A percentile compares a stretch with the other conserved stretches of the same genome.
These are phyloP conservation scores for Candida tetrigidarum DNA, from an alignment of 1,139 yeast species.

Conservation along the genomic window DNA sequence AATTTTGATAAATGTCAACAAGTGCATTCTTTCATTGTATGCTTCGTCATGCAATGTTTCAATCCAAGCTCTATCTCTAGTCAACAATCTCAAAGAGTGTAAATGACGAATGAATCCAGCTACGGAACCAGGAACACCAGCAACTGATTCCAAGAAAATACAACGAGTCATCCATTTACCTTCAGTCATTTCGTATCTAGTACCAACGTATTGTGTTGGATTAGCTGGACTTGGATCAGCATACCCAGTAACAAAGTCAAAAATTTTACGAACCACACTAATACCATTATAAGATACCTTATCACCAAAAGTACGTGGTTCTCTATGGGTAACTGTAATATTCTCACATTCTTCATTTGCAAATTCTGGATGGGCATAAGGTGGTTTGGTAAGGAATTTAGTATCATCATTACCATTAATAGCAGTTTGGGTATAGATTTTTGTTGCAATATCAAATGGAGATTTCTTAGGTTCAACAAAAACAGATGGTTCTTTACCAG, in stretches of 20 bases:
- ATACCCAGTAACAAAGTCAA: conserved; percentile 72
- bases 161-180: conserved; percentile 70
- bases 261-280: conserved; percentile 47
- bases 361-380: conserved; percentile 63
- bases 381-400: conserved; percentile 44
- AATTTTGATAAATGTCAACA: conserved; percentile 68
- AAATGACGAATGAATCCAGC: conserved; percentile 73
- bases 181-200: conserved; percentile 60
- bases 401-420: conserved; percentile 30
- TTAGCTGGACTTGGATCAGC: conserved; percentile 48
- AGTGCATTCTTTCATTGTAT: conserved; percentile 79
- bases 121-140: conserved; percentile 82
- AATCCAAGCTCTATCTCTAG: conserved; percentile 77
- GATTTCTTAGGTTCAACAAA: neutral
- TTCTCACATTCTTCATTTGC: conserved; percentile 48
- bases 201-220: conserved; percentile 39
- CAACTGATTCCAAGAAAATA: conserved; percentile 72
- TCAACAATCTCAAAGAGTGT: conserved; percentile 60
- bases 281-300: conserved; percentile 54
- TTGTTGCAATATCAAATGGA: conserved; percentile 31
- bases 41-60: conserved; percentile 79
- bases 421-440: conserved; percentile 27
- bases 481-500: neutral
- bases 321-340: conserved; percentile 56
- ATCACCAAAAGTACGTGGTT: conserved; percentile 54